These are phyloP conservation scores for Lichtheimia hyalospora DNA, from an alignment of 371 early-diverging fungal genomes.

Conservation along the genomic window DNA sequence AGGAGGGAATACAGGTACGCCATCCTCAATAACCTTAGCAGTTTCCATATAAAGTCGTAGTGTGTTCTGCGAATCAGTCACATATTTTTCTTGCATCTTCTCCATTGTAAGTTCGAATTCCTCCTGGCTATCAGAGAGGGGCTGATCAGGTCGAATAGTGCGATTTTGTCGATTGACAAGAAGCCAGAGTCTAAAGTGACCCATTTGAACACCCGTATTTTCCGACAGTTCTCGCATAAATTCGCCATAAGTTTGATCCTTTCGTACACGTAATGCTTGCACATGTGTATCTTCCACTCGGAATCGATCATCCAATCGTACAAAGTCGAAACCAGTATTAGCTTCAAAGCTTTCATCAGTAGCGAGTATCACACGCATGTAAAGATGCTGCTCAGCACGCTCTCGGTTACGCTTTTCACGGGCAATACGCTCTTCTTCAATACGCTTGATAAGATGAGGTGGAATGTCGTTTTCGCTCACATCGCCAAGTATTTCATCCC, in stretches of 20 bases:
- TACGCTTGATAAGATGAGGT: conserved; percentile 68
- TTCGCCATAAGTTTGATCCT: conserved; percentile 35
- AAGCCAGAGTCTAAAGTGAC: conserved; percentile 81
- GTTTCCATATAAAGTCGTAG: conserved; percentile 27
- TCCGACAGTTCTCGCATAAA: conserved; percentile 26
- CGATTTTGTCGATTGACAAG: conserved; percentile 89
- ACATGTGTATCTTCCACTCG: conserved; percentile 10
- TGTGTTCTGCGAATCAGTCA: conserved; percentile 11
- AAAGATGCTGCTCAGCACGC: conserved; percentile 68
- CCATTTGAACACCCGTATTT: conserved; percentile 37
- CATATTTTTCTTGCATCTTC: conserved; percentile 17
- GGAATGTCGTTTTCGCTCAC: conserved; percentile 76
- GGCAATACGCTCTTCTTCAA: conserved; percentile 53
- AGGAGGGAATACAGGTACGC: conserved; percentile 18
- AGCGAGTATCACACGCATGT: conserved; percentile 52
- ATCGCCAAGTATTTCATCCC: conserved; percentile 72
- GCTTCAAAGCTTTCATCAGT: conserved; percentile 62
- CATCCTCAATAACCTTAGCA: conserved; percentile 11
- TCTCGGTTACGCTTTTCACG: conserved; percentile 60
- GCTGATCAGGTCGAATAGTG: conserved; percentile 81
- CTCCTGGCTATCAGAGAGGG: conserved; percentile 5
- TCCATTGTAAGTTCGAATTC: conserved; percentile 21
- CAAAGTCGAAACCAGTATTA: conserved; percentile 85
- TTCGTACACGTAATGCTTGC: conserved; percentile 19
- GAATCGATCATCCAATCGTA: conserved; percentile 32